Evolutionary conservation across 2,329 filamentous ascomycete genomes (phyloP).

Genomic region (Cryphonectria nitschkei): DNA sequence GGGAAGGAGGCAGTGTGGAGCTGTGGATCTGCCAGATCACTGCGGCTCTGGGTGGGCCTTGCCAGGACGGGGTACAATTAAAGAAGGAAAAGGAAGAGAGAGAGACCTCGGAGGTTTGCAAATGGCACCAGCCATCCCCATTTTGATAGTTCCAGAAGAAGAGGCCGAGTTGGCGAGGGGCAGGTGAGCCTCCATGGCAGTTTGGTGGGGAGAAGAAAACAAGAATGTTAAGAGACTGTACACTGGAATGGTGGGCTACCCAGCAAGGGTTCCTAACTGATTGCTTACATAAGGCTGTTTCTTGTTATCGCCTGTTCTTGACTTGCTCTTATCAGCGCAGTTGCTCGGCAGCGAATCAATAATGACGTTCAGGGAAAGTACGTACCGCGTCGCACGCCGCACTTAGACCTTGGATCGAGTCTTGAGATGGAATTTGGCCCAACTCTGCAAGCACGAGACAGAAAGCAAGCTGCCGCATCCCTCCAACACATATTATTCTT

Average conservation of each 20-base stretch:
- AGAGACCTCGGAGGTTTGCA: neutral
- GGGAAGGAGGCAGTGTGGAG: neutral
- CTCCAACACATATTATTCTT: neutral
- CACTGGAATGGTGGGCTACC: neutral
- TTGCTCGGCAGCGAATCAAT: constrained; percentile 14
- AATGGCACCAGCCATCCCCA: neutral
- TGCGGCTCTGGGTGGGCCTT: constrained; percentile 1
- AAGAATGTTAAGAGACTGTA: neutral
- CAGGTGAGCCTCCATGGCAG: neutral
- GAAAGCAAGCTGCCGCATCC: neutral
- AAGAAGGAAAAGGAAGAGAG: neutral
- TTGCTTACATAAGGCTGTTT: neutral
- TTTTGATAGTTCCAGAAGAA: neutral
- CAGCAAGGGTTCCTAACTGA: neutral
- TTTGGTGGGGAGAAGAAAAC: neutral
- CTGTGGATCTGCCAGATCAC: constrained; percentile 2
- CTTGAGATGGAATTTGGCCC: neutral
- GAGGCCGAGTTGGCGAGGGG: neutral
- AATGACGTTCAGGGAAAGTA: constrained; percentile 4
- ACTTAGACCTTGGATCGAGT: neutral
- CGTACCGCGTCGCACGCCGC: neutral
- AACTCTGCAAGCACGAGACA: neutral
- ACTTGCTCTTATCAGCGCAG: neutral
- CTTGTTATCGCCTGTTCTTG: neutral
- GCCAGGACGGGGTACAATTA: neutral